Percentiles rank a stretch among this genome's conserved stretches.
Evolutionary conservation across 78 protist genomes (phyloP).

Genomic region (Mastigamoeba balamuthi): DNA sequence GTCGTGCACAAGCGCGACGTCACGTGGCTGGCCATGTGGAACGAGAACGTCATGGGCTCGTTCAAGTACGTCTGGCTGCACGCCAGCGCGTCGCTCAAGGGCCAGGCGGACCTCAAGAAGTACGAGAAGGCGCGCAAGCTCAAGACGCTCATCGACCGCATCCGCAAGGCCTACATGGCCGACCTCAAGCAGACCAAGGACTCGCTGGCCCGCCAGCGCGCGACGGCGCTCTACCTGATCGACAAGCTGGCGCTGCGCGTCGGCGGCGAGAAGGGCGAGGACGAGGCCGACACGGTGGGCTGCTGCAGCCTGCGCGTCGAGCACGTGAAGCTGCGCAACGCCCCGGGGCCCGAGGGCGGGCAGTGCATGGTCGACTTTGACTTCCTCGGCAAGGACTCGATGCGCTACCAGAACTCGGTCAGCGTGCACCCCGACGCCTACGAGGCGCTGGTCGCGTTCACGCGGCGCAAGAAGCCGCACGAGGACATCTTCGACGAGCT

Average conservation of each 20-base stretch:
- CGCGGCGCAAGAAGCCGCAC: neutral
- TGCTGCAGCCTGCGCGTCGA: conserved; percentile 92
- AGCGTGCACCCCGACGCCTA: conserved; percentile 35
- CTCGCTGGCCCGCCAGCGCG: conserved; percentile 52
- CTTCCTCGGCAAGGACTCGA: conserved; percentile 97
- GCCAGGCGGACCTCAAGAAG: conserved; percentile 83
- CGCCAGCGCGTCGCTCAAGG: conserved; percentile 61
- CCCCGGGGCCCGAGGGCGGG: neutral
- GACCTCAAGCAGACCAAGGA: neutral
- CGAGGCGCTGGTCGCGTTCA: conserved; percentile 12
- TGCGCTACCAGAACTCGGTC: conserved; percentile 72
- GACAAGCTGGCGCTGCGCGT: conserved; percentile 94
- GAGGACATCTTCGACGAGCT: conserved; percentile 67
- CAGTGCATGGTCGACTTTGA: conserved; percentile 57
- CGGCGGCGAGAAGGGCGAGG: conserved; percentile 93
- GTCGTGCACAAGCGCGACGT: conserved; percentile 66
- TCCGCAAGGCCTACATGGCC: conserved; percentile 59
- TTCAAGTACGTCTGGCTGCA: conserved; percentile 83
- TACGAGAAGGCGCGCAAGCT: conserved; percentile 89
- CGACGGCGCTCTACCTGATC: conserved; percentile 82
- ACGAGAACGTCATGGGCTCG: conserved; percentile 55
- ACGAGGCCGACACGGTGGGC: conserved; percentile 99
- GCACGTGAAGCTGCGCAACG: conserved; percentile 59
- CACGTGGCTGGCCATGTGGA: conserved; percentile 97
- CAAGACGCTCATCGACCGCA: conserved; percentile 51